These are phyloP conservation scores for Aureobasidium pullulans DNA, from an alignment of 2,329 filamentous ascomycete genomes.

Conservation along the genomic window DNA sequence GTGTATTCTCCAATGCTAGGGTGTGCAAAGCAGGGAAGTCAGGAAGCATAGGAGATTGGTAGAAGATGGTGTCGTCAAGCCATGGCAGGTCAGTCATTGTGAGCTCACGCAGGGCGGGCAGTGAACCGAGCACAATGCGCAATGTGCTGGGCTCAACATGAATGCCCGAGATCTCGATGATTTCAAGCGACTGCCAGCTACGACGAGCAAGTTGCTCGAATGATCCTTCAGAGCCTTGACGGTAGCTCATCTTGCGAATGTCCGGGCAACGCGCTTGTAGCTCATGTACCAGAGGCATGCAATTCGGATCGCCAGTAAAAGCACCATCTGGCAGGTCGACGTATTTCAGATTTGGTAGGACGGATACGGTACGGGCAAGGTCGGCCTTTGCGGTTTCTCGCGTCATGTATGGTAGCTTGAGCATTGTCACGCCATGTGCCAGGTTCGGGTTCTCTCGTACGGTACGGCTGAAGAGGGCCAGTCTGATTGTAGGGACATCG, in stretches of 20 bases:
- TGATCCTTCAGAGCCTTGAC: constrained; percentile 67
- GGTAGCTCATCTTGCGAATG: constrained; percentile 83
- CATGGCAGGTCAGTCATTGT: constrained; percentile 63
- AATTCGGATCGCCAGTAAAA: constrained; percentile 71
- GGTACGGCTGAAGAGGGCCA: constrained; percentile 73
- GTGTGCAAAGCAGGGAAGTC: constrained; percentile 68
- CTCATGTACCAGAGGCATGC: constrained; percentile 70
- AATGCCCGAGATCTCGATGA: constrained; percentile 62
- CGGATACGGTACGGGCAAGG: constrained; percentile 76
- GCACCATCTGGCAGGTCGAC: constrained; percentile 86
- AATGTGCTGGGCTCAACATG: constrained; percentile 64
- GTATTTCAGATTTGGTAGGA: constrained; percentile 76
- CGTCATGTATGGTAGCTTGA: constrained; percentile 94
- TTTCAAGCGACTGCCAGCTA: constrained; percentile 64
- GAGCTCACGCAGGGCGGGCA: constrained; percentile 63
- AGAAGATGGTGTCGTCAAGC: constrained; percentile 72
- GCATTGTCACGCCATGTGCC: constrained; percentile 62
- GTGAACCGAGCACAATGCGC: constrained; percentile 60
- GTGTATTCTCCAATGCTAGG: constrained; percentile 64
- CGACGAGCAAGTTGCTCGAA: constrained; percentile 62
- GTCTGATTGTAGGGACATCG: constrained; percentile 67
- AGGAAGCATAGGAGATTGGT: constrained; percentile 54
- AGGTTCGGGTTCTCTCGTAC: constrained; percentile 69
- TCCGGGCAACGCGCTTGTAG: constrained; percentile 76
- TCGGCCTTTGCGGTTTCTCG: constrained; percentile 79